These are phyloP conservation scores for Ascocoryne sarcoides DNA, from an alignment of 2,329 filamentous ascomycete genomes.

Conservation along the genomic window DNA sequence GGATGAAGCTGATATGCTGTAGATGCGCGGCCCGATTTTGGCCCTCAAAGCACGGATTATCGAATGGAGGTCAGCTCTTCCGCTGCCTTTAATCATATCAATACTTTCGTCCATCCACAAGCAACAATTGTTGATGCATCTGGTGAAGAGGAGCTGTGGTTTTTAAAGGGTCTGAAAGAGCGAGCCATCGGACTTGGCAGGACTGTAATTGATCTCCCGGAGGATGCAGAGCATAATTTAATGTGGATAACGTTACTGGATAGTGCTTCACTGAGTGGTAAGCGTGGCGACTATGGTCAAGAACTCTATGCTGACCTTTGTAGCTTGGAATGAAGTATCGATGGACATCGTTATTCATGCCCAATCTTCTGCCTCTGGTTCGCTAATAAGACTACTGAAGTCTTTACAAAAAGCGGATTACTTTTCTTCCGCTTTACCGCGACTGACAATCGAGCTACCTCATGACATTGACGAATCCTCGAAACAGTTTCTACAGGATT, in stretches of 20 bases:
- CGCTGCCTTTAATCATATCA: constrained; percentile 64
- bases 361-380: constrained; percentile 59
- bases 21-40: constrained; percentile 72
- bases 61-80: constrained; percentile 58
- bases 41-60: constrained; percentile 57
- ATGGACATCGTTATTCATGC: constrained; percentile 83
- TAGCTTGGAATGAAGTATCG: constrained; percentile 68
- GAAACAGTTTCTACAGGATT: constrained; percentile 50
- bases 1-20: constrained; percentile 9
- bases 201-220: constrained; percentile 69
- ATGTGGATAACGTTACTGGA: constrained; percentile 76
- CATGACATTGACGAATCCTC: constrained; percentile 57
- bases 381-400: constrained; percentile 64
- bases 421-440: constrained; percentile 56
- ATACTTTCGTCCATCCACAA: constrained; percentile 67
- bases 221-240: constrained; percentile 50
- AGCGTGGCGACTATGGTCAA: constrained; percentile 6
- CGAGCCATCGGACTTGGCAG: constrained; percentile 43
- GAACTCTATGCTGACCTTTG: constrained; percentile 16
- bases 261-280: constrained; percentile 58
- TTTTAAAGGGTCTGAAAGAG: constrained; percentile 50
- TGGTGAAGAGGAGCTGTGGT: constrained; percentile 57
- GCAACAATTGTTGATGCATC: constrained; percentile 57
- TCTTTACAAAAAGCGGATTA: constrained; percentile 73
- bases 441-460: constrained; percentile 79